These are phyloP conservation scores for Epicoccum nigrum DNA, from an alignment of 2,329 filamentous ascomycete genomes.

Conservation along the genomic window DNA sequence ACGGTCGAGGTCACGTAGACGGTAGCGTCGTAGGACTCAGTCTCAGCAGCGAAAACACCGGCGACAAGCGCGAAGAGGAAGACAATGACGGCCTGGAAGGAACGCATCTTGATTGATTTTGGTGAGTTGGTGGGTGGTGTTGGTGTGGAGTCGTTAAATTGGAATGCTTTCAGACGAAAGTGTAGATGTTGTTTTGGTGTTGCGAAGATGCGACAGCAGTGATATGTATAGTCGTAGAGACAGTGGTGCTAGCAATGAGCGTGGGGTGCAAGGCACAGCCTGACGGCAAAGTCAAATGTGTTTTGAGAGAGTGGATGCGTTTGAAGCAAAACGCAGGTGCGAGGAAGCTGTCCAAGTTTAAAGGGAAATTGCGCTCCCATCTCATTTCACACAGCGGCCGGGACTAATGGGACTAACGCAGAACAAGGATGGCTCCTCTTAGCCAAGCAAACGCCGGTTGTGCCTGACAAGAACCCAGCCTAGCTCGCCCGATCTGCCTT, in stretches of 20 bases:
- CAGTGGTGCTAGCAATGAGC: conserved; percentile 23
- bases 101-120: conserved; percentile 43
- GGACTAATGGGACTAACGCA: conserved; percentile 18
- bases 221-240: conserved; percentile 18
- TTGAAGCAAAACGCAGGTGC: conserved; percentile 23
- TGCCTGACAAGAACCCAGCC: conserved; percentile 13
- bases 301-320: conserved; percentile 27
- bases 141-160: conserved; percentile 7
- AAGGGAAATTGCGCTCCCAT: conserved; percentile 18
- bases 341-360: conserved; percentile 15
- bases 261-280: conserved; percentile 21
- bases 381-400: conserved; percentile 12
- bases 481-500: conserved; percentile 14
- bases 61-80: conserved; percentile 44
- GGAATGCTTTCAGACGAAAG: conserved; percentile 8
- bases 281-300: conserved; percentile 22
- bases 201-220: conserved; percentile 21
- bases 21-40: conserved; percentile 40
- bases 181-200: conserved; percentile 4
- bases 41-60: conserved; percentile 36
- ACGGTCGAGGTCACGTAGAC: conserved; percentile 48
- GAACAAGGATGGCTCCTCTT: conserved; percentile 2
- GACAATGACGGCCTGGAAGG: conserved; percentile 43
- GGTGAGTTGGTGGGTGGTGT: too few species aligned
- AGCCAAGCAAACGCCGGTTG: conserved; percentile 14